Evolutionary conservation across 495 filamentous ascomycete species (phyloP).

Genomic region (Hypoxylon trugodes): DNA sequence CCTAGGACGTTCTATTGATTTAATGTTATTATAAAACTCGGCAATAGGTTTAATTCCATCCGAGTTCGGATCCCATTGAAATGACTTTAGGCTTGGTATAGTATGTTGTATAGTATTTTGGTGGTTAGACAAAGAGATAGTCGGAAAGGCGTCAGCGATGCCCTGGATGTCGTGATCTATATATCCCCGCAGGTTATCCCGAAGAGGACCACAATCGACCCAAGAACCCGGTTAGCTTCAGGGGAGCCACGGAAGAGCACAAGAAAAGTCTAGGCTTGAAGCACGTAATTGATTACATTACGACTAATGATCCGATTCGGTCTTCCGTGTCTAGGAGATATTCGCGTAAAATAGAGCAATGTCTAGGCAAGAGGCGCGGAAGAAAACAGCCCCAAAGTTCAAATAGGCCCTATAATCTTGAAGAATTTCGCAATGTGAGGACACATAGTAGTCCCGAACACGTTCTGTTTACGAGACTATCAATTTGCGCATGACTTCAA

Average conservation of each 20-base stretch:
- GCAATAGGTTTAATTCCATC: background rate
- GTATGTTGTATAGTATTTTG: background rate
- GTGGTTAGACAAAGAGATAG: background rate
- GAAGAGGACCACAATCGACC: background rate
- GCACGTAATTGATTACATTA: background rate
- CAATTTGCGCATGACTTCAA: background rate
- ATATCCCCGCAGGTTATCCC: background rate
- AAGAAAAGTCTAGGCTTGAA: background rate
- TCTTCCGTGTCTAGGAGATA: background rate
- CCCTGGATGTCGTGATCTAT: background rate
- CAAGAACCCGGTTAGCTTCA: background rate
- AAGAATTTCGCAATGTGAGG: no score
- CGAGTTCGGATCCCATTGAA: slow-evolving; percentile 1
- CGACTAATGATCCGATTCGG: background rate
- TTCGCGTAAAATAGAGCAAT: background rate
- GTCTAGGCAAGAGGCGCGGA: background rate
- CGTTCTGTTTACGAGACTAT: no score
- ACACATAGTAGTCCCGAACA: no score
- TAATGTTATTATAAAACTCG: background rate
- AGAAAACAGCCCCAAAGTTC: no score
- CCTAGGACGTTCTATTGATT: no score
- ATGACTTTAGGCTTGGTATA: background rate
- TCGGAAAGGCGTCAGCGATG: background rate
- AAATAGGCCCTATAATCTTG: no score
- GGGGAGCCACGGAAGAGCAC: background rate